Evolutionary conservation across 108 stramenopile genomes (phyloP).

Genomic region (Stephanodiscus minutulus): DNA sequence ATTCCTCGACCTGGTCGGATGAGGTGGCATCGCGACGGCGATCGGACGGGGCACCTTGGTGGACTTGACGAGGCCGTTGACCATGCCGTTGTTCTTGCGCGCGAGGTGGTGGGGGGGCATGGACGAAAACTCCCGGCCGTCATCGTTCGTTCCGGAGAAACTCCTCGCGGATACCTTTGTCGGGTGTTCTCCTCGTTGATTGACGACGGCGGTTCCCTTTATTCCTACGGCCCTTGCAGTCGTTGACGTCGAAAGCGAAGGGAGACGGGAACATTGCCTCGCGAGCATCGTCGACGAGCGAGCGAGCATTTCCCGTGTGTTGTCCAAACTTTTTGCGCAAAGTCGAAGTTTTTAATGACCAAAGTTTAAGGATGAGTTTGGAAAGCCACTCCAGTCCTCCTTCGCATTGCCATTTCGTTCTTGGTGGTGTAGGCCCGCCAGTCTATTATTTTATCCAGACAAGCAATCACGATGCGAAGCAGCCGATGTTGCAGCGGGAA

Average conservation of each 20-base stretch:
- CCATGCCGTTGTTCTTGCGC: slow-evolving; percentile 43
- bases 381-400: too few relatives aligned
- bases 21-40: not conserved
- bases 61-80: slow-evolving; percentile 45
- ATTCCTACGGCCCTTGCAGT: not conserved
- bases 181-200: not conserved
- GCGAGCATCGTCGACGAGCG: not conserved
- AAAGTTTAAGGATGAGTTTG: too few relatives aligned
- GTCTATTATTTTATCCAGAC: too few relatives aligned
- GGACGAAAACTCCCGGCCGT: not conserved
- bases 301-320: slow-evolving; percentile 5
- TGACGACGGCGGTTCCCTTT: not conserved
- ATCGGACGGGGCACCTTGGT: slow-evolving; percentile 43
- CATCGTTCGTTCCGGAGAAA: not conserved
- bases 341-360: too few relatives aligned
- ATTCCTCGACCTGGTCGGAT: not conserved
- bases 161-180: not conserved
- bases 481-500: too few relatives aligned
- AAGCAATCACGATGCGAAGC: too few relatives aligned
- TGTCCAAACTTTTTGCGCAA: too few relatives aligned
- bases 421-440: too few relatives aligned
- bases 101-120: slow-evolving; percentile 37
- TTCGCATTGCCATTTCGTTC: too few relatives aligned
- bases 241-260: not conserved
- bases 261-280: not conserved